Evolutionary conservation across 805 yeast species (phyloP).

Genomic region (Isabelozyma pseudorhagii): DNA sequence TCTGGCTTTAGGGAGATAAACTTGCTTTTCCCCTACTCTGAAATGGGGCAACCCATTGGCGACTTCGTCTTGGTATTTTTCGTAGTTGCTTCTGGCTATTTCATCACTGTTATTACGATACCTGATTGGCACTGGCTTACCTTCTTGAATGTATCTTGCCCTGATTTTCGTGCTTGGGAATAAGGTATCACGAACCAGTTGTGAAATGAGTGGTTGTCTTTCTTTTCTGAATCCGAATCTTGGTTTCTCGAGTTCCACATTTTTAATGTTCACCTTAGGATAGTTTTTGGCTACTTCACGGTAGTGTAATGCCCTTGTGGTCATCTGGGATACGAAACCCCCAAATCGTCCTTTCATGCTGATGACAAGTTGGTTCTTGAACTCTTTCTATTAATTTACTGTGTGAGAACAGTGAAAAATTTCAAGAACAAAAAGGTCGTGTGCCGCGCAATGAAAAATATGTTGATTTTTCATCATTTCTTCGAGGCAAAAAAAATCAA

Average conservation of each 20-base stretch:
- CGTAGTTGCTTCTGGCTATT: constrained; percentile 36
- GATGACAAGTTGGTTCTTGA: background rate
- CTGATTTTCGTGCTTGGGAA: constrained; percentile 37
- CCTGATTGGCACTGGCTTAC: constrained; percentile 42
- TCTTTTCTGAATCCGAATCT: constrained; percentile 37
- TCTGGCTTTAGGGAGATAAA: constrained; percentile 84
- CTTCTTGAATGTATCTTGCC: constrained; percentile 30
- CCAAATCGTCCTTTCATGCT: background rate
- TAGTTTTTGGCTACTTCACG: constrained; percentile 28
- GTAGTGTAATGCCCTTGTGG: constrained; percentile 24
- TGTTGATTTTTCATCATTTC: background rate
- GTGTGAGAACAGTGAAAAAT: background rate
- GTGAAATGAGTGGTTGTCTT: constrained; percentile 37
- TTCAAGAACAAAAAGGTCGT: background rate
- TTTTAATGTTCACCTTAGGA: constrained; percentile 38
- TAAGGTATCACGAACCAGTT: constrained; percentile 36
- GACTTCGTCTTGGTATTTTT: constrained; percentile 47
- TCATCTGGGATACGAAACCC: background rate
- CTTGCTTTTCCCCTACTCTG: constrained; percentile 69
- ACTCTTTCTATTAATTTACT: background rate
- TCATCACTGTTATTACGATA: constrained; percentile 30
- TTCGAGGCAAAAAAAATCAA: background rate
- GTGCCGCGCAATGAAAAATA: background rate
- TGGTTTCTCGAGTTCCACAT: constrained; percentile 36
- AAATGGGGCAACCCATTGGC: constrained; percentile 74